Evolutionary conservation across 2,329 filamentous ascomycete species (phyloP).

Genomic region (Mariannaea elegans): DNA sequence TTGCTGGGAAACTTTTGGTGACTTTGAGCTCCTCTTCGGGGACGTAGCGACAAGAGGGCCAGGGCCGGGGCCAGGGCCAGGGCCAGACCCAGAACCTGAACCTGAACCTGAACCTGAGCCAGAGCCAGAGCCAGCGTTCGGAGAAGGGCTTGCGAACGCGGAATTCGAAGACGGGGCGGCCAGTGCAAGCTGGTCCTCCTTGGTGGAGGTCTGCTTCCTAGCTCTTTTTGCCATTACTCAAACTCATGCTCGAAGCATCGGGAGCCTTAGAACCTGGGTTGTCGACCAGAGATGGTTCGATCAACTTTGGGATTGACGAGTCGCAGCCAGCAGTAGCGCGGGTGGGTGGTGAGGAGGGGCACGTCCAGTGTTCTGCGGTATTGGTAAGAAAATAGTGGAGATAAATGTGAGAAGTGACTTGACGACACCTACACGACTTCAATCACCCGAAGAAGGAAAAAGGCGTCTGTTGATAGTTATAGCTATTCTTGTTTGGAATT

Average conservation of each 20-base stretch:
- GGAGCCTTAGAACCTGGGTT: not conserved
- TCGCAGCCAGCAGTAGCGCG: not conserved
- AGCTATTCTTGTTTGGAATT: no score
- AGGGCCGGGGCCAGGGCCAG: not conserved
- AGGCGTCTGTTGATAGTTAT: no score
- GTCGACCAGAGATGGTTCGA: not conserved
- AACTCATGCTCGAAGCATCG: conserved; percentile 1
- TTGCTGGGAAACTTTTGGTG: conserved; percentile 16
- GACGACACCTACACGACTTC: no score
- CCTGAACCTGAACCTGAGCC: not conserved
- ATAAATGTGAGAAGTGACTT: no score
- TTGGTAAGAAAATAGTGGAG: not conserved
- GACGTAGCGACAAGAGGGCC: conserved; percentile 1
- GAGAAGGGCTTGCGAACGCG: not conserved
- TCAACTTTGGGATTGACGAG: not conserved
- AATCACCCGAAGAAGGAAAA: no score
- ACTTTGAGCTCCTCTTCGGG: conserved; percentile 26
- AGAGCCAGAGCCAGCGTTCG: conserved; percentile 5
- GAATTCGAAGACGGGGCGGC: not conserved
- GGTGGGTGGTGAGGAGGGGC: conserved; percentile 6
- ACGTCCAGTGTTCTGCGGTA: not conserved
- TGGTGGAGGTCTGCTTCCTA: conserved; percentile 56
- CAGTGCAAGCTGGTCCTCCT: conserved; percentile 27
- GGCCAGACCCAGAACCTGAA: not conserved
- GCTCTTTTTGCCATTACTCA: conserved; percentile 57